Percentiles rank a stretch among this genome's conserved stretches.
Conservation (phyloP, 148 eudicot genomes). For the Bassia scoparia region DNA sequence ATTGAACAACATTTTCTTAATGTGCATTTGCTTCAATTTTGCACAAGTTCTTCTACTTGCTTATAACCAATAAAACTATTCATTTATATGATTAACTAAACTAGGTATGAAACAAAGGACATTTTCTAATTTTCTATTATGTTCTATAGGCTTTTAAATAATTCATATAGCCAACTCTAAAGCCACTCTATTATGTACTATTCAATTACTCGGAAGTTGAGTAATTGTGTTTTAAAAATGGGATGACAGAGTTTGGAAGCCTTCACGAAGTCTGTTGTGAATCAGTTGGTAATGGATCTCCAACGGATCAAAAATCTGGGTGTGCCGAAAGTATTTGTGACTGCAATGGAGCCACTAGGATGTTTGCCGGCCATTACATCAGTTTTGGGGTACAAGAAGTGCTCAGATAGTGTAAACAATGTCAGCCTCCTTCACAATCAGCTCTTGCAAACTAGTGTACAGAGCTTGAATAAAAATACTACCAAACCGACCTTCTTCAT, state of each 20-base stretch:
- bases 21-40: too few relatives aligned
- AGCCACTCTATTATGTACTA: too few relatives aligned
- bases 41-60: too few relatives aligned
- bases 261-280: conserved; percentile 37
- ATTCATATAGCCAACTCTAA: too few relatives aligned
- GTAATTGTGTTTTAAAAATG: too few relatives aligned
- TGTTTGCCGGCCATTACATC: conserved; percentile 47
- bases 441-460: conserved; percentile 28
- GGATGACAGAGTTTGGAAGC: conserved; percentile 32
- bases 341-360: conserved; percentile 50
- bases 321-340: conserved; percentile 41
- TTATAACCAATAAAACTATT: too few relatives aligned
- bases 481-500: conserved; percentile 26
- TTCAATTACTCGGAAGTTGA: too few relatives aligned
- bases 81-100: too few relatives aligned
- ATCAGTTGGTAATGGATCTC: conserved; percentile 39
- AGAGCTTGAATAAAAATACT: conserved; percentile 27
- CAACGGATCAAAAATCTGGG: conserved; percentile 43
- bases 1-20: too few relatives aligned
- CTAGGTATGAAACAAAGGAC: too few relatives aligned
- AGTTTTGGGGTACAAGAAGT: conserved; percentile 29
- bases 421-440: conserved; percentile 41
- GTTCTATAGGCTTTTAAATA: too few relatives aligned
- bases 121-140: too few relatives aligned
- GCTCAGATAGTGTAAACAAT: conserved; percentile 36